Evolutionary conservation across 2,329 filamentous ascomycete species (phyloP), one percentile per base, ranked within the genome.

Genomic region (Chaetomiaceae sp.): DNA sequence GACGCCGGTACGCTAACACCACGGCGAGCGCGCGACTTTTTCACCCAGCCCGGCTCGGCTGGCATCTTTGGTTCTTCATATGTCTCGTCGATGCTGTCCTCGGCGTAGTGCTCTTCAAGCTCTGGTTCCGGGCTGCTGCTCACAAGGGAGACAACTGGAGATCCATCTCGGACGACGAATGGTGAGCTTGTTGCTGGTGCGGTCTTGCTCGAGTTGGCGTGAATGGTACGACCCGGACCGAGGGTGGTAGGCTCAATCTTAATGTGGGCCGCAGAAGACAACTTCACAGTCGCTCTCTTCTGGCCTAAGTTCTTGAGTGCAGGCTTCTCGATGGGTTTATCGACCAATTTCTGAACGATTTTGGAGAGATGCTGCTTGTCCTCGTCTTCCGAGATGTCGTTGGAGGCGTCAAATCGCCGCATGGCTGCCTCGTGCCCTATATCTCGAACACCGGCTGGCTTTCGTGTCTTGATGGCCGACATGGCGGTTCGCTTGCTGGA

Each of bases 401-500:
- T 53, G 5, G 54, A 54, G 5, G 64, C 61, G 21, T 76, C 75
- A 1, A 75, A 58, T 25, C 64, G 71, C 25, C 67, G 68, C 69
- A 76, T 76, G 10, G 67, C 70, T 48, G 73, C 73, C 33, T 76
- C 69, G 46, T 76, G 76, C 11, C 72, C 73, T 2, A 59, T 30
- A 48, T 75, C 67, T 5, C 52, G 52, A 1, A 59, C 54, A 16
- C 55, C 58, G 3, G 65, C 62, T 2, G 61, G 56, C 29, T 67
- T 66, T 3, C 65, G 54, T 8, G 62, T 58, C 16, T 61, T 61
- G 21, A 62, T 55, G 6, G 61, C 51, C 4, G 67, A 65, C 40
- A 63, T 55, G 2, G 64, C 56, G 0, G 62, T 61, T 3, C 62
- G 62, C 41, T 65, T 69, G 1, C 58, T 58, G 13, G 52, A 45